These are phyloP conservation scores for Paradendryphiella salina DNA, from an alignment of 2,329 filamentous ascomycete genomes.

Conservation along the genomic window DNA sequence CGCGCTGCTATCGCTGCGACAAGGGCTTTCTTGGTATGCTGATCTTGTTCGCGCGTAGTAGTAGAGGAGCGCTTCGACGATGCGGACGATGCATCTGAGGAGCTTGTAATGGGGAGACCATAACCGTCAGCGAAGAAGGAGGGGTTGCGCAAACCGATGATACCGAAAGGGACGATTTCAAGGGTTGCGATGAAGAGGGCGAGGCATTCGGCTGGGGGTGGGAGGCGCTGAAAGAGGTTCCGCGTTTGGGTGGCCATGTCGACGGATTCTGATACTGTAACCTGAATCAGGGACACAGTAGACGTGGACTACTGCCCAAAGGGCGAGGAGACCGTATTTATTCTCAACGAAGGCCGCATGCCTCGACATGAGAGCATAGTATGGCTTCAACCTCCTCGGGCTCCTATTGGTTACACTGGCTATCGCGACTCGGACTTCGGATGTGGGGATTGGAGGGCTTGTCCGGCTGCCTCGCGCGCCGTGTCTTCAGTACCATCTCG, in stretches of 20 bases:
- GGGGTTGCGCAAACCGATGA: slow-evolving; percentile 25
- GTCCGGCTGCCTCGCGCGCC: not conserved
- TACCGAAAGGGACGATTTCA: slow-evolving; percentile 28
- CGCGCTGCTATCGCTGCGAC: slow-evolving; percentile 31
- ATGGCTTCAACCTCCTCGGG: slow-evolving; percentile 6
- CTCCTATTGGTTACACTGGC: slow-evolving; percentile 17
- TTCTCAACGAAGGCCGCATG: not conserved
- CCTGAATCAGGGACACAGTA: not conserved
- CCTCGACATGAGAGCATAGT: not conserved
- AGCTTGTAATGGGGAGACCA: slow-evolving; percentile 17
- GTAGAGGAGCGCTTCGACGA: slow-evolving; percentile 7
- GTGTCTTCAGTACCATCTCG: not conserved
- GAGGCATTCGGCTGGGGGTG: slow-evolving; percentile 31
- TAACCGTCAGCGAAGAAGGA: slow-evolving; percentile 22
- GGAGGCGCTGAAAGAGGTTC: slow-evolving; percentile 26
- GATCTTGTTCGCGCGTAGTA: slow-evolving; percentile 12
- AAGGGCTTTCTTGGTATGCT: slow-evolving; percentile 27
- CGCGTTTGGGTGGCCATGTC: slow-evolving; percentile 20
- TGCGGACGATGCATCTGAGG: not conserved
- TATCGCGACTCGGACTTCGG: slow-evolving; percentile 23
- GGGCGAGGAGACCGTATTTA: not conserved
- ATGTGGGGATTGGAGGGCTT: slow-evolving; percentile 14
- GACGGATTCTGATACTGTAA: not conserved
- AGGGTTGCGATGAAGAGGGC: slow-evolving; percentile 30
- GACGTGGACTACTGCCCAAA: not conserved